These are phyloP conservation scores for Penicillium roqueforti DNA, from an alignment of 495 filamentous ascomycete genomes.

Conservation along the genomic window DNA sequence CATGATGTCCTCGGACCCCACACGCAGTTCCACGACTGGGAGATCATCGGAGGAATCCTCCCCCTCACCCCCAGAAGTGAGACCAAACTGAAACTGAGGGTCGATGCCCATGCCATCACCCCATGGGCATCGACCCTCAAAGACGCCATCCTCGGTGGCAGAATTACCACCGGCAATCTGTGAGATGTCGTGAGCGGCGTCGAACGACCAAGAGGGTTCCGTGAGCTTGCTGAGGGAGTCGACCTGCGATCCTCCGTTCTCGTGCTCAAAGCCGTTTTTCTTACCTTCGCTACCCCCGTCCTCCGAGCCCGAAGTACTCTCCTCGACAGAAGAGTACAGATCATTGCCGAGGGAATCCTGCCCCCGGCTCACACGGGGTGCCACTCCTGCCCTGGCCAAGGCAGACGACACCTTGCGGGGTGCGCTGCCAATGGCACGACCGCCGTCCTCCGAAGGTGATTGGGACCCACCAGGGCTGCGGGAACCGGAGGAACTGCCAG, in stretches of 20 bases:
- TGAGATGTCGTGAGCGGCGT: constrained; percentile 32
- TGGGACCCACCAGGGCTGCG: constrained; percentile 38
- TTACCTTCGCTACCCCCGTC: constrained; percentile 26
- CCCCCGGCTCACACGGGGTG: constrained; percentile 58
- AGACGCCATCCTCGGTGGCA: constrained; percentile 27
- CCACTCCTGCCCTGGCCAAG: constrained; percentile 69
- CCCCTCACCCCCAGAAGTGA: constrained; percentile 10
- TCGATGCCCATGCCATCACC: constrained; percentile 35
- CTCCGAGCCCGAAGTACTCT: constrained; percentile 3
- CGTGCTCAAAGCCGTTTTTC: constrained; percentile 26
- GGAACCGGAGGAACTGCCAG: constrained; percentile 37
- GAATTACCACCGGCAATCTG: constrained; percentile 32
- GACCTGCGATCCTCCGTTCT: constrained; percentile 11
- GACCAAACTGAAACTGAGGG: constrained; percentile 9
- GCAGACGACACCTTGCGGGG: constrained; percentile 81
- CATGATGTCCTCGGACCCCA: constrained; percentile 38
- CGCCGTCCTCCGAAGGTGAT: constrained; percentile 75
- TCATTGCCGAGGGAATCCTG: constrained; percentile 32
- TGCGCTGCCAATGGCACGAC: constrained; percentile 77
- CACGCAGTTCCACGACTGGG: constrained; percentile 44
- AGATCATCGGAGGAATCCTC: constrained; percentile 41
- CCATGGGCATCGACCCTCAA: constrained; percentile 33
- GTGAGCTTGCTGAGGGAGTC: constrained; percentile 24
- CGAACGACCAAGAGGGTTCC: constrained; percentile 37
- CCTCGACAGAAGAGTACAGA: constrained; percentile 7